These are phyloP conservation scores for Fraxinus floribunda DNA, from an alignment of 305 asterid genomes.

Conservation along the genomic window DNA sequence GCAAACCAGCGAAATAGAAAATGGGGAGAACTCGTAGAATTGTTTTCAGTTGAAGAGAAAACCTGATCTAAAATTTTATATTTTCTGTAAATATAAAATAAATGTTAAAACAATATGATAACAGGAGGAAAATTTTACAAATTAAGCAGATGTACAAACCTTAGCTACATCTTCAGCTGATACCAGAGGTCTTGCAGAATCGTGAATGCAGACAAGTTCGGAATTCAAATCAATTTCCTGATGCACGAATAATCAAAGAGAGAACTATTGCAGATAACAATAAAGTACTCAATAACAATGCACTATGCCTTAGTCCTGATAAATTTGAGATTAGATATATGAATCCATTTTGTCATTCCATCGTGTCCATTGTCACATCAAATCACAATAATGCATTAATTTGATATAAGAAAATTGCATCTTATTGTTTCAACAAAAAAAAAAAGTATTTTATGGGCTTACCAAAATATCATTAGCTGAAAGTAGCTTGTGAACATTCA, in stretches of 20 bases:
- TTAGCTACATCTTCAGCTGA: constrained; percentile 60
- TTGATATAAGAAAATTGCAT: background rate
- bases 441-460: background rate
- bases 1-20: background rate
- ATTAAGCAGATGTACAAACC: constrained; percentile 44
- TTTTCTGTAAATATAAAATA: background rate
- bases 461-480: background rate
- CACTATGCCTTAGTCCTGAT: background rate
- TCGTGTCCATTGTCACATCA: background rate
- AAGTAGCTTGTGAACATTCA: background rate
- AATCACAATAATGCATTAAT: background rate
- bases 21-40: background rate
- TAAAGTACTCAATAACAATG: background rate
- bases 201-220: constrained; percentile 88
- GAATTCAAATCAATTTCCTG: constrained; percentile 74
- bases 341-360: background rate
- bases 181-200: constrained; percentile 94
- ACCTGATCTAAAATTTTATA: background rate
- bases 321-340: background rate
- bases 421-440: background rate
- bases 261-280: background rate
- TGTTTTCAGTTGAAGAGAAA: background rate
- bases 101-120: background rate
- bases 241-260: constrained; percentile 26
- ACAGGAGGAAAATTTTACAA: background rate